These are phyloP conservation scores for Hypoxylon sp. DNA, from an alignment of 2,329 filamentous ascomycete genomes.

Conservation along the genomic window DNA sequence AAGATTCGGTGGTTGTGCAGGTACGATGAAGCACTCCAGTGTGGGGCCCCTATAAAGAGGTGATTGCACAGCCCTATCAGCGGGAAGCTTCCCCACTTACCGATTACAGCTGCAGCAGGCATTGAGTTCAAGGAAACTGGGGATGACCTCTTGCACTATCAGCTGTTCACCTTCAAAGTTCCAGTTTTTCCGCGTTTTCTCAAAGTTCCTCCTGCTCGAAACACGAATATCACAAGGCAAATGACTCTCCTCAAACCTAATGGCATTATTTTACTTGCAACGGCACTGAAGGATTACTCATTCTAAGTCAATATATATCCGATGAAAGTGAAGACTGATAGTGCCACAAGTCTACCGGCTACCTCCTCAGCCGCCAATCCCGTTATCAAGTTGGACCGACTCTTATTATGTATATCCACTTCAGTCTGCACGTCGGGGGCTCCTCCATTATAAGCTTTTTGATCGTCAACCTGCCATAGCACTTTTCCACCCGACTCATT, in stretches of 20 bases:
- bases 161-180: slow-evolving; percentile 23
- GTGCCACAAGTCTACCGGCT: slow-evolving; percentile 25
- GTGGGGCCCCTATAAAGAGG: no score
- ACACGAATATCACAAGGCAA: neutral
- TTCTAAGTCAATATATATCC: slow-evolving; percentile 24
- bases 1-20: neutral
- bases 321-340: slow-evolving; percentile 30
- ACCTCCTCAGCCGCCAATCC: slow-evolving; percentile 28
- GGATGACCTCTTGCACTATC: slow-evolving; percentile 38
- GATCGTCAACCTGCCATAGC: slow-evolving; percentile 15
- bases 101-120: slow-evolving; percentile 26
- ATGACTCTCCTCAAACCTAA: slow-evolving; percentile 17
- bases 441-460: slow-evolving; percentile 26
- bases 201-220: neutral
- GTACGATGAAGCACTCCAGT: neutral
- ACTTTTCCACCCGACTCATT: slow-evolving; percentile 19
- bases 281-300: neutral
- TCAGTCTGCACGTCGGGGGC: slow-evolving; percentile 25
- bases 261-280: neutral
- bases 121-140: slow-evolving; percentile 21
- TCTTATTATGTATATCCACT: slow-evolving; percentile 24
- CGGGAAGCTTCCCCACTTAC: slow-evolving; percentile 36
- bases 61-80: slow-evolving; percentile 36
- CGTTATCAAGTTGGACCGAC: slow-evolving; percentile 13
- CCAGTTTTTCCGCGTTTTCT: slow-evolving; percentile 17